A percentile compares a stretch with the other conserved stretches of the same genome.
These are phyloP conservation scores for Cyclotella sp. DNA, from an alignment of 108 stramenopile genomes.

Conservation along the genomic window DNA sequence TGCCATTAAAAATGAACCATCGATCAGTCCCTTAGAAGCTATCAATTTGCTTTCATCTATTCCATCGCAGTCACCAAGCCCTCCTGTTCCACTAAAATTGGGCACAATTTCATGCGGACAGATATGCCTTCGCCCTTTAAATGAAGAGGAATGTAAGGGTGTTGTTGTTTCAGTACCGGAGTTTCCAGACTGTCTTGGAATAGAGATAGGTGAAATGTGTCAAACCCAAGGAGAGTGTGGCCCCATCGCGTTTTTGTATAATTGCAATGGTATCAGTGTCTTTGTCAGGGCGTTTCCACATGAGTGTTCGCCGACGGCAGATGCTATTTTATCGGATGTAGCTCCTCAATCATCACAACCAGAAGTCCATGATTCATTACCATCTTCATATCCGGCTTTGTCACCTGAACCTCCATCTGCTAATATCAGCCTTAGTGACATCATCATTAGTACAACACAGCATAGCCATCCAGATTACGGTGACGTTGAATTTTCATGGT, in stretches of 20 bases:
- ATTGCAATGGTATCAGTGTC: constrained; percentile 26
- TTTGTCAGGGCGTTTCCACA: constrained; percentile 28
- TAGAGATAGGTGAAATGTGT: constrained; percentile 38
- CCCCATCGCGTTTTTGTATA: constrained; percentile 13
- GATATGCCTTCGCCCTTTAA: constrained; percentile 36
- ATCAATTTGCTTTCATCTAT: constrained; percentile 1
- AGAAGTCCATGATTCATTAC: background rate
- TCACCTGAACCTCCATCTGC: constrained; percentile 12
- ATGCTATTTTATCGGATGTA: background rate
- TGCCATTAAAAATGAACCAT: background rate
- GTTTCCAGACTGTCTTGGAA: constrained; percentile 28
- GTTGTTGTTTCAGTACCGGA: constrained; percentile 5
- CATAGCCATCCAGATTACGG: constrained; percentile 1
- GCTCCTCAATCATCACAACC: background rate
- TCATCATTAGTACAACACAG: background rate
- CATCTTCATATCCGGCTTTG: background rate
- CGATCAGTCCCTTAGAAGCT: background rate
- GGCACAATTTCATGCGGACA: constrained; percentile 23
- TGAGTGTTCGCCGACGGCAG: constrained; percentile 14
- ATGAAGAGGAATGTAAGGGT: constrained; percentile 14
- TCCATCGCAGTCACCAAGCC: constrained; percentile 3
- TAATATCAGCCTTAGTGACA: background rate
- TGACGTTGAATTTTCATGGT: background rate
- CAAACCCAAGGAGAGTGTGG: constrained; percentile 36
- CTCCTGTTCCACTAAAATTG: background rate